Percentiles rank a stretch among this genome's conserved stretches.
Conservation (phyloP, 306 rosid species). For the Acacia confusa region DNA sequence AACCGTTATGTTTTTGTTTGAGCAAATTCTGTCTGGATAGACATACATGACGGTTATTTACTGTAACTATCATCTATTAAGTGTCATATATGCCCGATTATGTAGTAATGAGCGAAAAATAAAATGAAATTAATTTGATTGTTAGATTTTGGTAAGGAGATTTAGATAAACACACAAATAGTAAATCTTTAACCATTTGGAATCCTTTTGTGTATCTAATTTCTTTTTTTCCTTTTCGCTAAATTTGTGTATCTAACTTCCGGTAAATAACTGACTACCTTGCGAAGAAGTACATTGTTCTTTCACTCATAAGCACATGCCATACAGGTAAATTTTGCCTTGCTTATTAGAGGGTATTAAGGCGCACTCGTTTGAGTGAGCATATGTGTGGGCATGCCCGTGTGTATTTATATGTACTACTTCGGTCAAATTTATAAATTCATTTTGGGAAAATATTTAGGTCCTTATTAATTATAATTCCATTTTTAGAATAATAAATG, state of each 20-base stretch:
- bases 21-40: too few relatives aligned
- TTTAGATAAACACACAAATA: not conserved
- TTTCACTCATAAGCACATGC: slow-evolving; percentile 67
- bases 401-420: too few relatives aligned
- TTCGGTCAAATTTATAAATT: too few relatives aligned
- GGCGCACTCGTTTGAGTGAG: too few relatives aligned
- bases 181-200: slow-evolving; percentile 20
- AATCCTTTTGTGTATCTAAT: slow-evolving; percentile 8
- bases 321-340: slow-evolving; percentile 14
- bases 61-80: too few relatives aligned
- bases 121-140: not conserved
- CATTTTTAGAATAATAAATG: too few relatives aligned
- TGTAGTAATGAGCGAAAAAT: not conserved
- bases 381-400: not conserved
- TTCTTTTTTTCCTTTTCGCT: too few relatives aligned
- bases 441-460: too few relatives aligned
- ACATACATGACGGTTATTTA: too few relatives aligned
- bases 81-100: too few relatives aligned
- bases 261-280: slow-evolving; percentile 96
- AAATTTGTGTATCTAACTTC: slow-evolving; percentile 11
- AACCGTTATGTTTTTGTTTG: too few relatives aligned
- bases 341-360: not conserved
- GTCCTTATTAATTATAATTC: too few relatives aligned
- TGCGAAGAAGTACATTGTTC: slow-evolving; percentile 92
- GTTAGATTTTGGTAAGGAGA: slow-evolving; percentile 16